A percentile compares a stretch with the other conserved stretches of the same genome.
These are phyloP conservation scores for Dactylellina drechsleri DNA, from an alignment of 2,329 filamentous ascomycete species.

Conservation along the genomic window DNA sequence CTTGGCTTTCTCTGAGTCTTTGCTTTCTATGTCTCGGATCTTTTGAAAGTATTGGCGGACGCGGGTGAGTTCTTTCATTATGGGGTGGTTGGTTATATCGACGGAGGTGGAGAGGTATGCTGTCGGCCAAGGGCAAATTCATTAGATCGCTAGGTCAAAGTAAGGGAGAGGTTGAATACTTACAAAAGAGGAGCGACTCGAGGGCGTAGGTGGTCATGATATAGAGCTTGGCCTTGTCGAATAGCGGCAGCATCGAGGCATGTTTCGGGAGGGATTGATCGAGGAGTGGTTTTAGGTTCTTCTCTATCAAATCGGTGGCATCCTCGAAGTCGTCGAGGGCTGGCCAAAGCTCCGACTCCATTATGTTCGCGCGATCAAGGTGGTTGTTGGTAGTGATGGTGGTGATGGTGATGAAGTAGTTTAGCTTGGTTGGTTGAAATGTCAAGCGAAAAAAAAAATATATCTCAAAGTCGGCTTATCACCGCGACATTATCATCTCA, in stretches of 20 bases:
- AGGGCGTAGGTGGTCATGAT: conserved; percentile 88
- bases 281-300: conserved; percentile 78
- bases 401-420: conserved; percentile 4
- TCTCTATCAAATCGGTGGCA: conserved; percentile 81
- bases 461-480: conserved; percentile 26
- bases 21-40: conserved; percentile 70
- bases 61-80: conserved; percentile 85
- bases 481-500: conserved; percentile 3
- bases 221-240: conserved; percentile 94
- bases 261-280: conserved; percentile 72
- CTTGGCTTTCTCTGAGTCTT: conserved; percentile 34
- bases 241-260: conserved; percentile 82
- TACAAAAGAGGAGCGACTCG: conserved; percentile 88
- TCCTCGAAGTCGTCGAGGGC: conserved; percentile 78
- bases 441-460: conserved; percentile 34
- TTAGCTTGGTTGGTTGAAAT: background rate
- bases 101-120: conserved; percentile 80
- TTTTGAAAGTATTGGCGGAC: conserved; percentile 93
- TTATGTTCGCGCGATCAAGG: conserved; percentile 20
- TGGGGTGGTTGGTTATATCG: conserved; percentile 82
- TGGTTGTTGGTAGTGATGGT: background rate
- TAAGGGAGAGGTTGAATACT: conserved; percentile 58
- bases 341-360: conserved; percentile 68
- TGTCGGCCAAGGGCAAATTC: conserved; percentile 58
- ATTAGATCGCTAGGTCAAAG: background rate